Conservation (phyloP, 2,329 filamentous ascomycete species). For the Leptographium procerum region DNA sequence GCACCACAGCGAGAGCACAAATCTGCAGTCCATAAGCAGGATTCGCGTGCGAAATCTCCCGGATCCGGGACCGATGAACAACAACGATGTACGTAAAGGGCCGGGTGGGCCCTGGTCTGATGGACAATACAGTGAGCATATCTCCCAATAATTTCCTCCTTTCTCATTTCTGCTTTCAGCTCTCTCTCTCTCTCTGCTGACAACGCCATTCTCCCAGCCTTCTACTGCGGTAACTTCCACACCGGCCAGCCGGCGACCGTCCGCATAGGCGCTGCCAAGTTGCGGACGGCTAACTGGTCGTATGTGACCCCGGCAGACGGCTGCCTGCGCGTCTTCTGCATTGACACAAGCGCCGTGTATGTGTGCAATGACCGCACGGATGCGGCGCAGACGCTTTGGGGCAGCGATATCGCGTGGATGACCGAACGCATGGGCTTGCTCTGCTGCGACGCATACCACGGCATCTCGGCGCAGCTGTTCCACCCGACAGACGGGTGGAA, state of each 20-base stretch:
- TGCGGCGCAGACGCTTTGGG: not conserved
- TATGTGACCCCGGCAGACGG: not conserved
- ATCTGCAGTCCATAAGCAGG: not conserved
- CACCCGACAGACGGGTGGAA: conserved; percentile 10
- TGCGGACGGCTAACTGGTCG: conserved; percentile 3
- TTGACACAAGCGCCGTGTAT: conserved; percentile 12
- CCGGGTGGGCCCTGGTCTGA: conserved; percentile 10
- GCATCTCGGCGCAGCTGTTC: conserved; percentile 11
- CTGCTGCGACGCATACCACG: conserved; percentile 11
- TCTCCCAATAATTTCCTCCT: not conserved
- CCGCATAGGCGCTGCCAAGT: not conserved
- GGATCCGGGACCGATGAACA: conserved; percentile 1
- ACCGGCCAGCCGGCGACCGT: conserved; percentile 4
- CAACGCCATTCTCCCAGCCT: conserved; percentile 1
- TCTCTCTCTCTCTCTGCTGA: not conserved
- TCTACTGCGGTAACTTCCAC: conserved; percentile 12
- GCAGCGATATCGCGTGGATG: conserved; percentile 10
- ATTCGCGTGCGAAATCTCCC: not conserved
- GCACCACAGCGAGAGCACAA: not conserved
- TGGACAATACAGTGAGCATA: conserved; percentile 8
- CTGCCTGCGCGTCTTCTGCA: conserved; percentile 12
- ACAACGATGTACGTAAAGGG: not conserved
- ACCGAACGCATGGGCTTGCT: conserved; percentile 7
- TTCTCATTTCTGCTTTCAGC: not conserved
- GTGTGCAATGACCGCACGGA: conserved; percentile 7